phyloP scores from a whole-genome alignment of 108 stramenopile species.

The Cyclotella sp. region DNA sequence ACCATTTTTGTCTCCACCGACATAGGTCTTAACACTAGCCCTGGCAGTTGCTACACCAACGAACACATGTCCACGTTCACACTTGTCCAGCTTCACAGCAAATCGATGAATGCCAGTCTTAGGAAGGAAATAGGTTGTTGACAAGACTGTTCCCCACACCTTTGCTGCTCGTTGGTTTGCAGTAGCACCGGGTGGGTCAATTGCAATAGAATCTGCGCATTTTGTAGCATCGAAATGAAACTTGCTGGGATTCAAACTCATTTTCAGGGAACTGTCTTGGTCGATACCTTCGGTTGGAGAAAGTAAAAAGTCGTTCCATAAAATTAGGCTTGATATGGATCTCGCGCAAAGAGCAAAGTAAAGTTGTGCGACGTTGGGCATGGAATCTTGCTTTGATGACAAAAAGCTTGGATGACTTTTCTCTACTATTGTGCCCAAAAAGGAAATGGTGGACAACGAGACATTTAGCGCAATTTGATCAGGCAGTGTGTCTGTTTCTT shows the following conservation, averaged over 20 bases:
- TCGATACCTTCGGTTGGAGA: conserved; percentile 58
- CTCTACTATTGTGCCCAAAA: conserved; percentile 30
- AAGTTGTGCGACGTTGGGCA: conserved; percentile 38
- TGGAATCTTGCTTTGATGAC: background rate
- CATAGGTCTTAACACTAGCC: conserved; percentile 89
- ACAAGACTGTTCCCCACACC: conserved; percentile 85
- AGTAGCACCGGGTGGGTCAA: conserved; percentile 49
- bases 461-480: conserved; percentile 1
- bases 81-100: conserved; percentile 89
- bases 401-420: background rate
- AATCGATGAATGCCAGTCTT: conserved; percentile 84
- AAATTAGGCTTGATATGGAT: conserved; percentile 55
- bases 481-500: background rate
- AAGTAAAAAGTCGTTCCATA: conserved; percentile 73
- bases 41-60: conserved; percentile 93
- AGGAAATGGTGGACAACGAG: conserved; percentile 24
- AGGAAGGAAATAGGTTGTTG: conserved; percentile 65
- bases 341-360: conserved; percentile 73
- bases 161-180: conserved; percentile 84
- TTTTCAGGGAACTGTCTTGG: conserved; percentile 55
- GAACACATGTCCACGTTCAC: conserved; percentile 94
- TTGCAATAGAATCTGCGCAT: conserved; percentile 89
- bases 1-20: conserved; percentile 96
- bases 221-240: conserved; percentile 78
- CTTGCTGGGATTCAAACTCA: conserved; percentile 50